Percentiles rank a stretch among this genome's conserved stretches.
These are phyloP conservation scores for Ehretia macrophylla DNA, from an alignment of 257 asterid species.

Conservation along the genomic window DNA sequence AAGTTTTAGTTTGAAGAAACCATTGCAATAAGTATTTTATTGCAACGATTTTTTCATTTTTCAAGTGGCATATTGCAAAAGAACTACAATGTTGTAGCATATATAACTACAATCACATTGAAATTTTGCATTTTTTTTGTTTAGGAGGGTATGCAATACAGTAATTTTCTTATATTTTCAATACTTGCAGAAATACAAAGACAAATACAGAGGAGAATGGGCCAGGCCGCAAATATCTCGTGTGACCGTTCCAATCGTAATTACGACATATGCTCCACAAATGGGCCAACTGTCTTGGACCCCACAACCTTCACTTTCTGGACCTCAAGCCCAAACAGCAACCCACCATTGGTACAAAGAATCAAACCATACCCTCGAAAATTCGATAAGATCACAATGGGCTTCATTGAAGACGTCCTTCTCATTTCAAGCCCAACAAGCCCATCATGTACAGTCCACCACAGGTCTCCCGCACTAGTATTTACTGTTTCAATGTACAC, in stretches of 20 bases:
- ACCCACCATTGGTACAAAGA: neutral
- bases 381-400: constrained; percentile 74
- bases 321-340: neutral
- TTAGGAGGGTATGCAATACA: no score
- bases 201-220: neutral
- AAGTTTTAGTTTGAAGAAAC: no score
- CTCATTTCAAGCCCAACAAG: constrained; percentile 20
- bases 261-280: neutral
- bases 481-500: constrained; percentile 91
- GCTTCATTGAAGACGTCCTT: constrained; percentile 47
- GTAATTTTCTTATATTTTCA: no score
- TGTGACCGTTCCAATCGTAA: neutral
- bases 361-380: constrained; percentile 65
- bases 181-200: neutral
- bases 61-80: no score
- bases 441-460: constrained; percentile 55
- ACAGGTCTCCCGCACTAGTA: constrained; percentile 73
- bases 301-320: neutral
- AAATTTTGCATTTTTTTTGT: no score
- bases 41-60: no score
- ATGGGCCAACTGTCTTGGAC: neutral
- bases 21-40: no score
- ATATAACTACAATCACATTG: no score
- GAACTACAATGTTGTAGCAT: no score
- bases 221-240: neutral